Evolutionary conservation across 2,329 filamentous ascomycete species (phyloP).

Genomic region (Rhynchosporium graminicola): DNA sequence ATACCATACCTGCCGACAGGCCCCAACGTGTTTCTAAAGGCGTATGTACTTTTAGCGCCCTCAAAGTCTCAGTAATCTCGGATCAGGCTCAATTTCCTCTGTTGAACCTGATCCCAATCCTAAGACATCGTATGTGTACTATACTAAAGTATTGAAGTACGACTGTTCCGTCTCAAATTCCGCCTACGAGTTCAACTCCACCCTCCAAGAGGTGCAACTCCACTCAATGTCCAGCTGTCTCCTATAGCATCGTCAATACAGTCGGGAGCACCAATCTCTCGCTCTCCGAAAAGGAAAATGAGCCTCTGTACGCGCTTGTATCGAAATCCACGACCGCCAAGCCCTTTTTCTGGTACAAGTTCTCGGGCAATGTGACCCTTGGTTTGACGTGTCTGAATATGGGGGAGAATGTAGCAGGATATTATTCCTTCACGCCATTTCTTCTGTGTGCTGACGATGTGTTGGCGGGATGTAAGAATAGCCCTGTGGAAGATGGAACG

Average conservation of each 20-base stretch:
- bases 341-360: constrained; percentile 13
- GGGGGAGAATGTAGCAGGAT: constrained; percentile 9
- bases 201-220: constrained; percentile 12
- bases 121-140: no score
- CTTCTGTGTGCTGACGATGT: constrained; percentile 16
- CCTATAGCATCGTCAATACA: constrained; percentile 13
- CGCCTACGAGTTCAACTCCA: constrained; percentile 6
- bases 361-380: constrained; percentile 13
- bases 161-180: constrained; percentile 17
- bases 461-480: constrained; percentile 7
- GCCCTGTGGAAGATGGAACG: constrained; percentile 19
- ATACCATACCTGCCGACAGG: constrained; percentile 2
- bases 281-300: constrained; percentile 5
- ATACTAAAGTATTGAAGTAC: not conserved
- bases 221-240: constrained; percentile 13
- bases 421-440: constrained; percentile 16
- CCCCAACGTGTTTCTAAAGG: constrained; percentile 15
- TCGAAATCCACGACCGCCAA: constrained; percentile 14
- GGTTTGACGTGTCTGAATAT: constrained; percentile 3
- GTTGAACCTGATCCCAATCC: no score
- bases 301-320: constrained; percentile 13
- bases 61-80: no score
- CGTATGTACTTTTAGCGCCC: no score
- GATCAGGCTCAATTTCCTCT: no score
- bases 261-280: constrained; percentile 21